A percentile compares a stretch with the other conserved stretches of the same genome.
These are phyloP conservation scores for Phytophthora pisi DNA, from an alignment of 352 stramenopile genomes.

Conservation along the genomic window DNA sequence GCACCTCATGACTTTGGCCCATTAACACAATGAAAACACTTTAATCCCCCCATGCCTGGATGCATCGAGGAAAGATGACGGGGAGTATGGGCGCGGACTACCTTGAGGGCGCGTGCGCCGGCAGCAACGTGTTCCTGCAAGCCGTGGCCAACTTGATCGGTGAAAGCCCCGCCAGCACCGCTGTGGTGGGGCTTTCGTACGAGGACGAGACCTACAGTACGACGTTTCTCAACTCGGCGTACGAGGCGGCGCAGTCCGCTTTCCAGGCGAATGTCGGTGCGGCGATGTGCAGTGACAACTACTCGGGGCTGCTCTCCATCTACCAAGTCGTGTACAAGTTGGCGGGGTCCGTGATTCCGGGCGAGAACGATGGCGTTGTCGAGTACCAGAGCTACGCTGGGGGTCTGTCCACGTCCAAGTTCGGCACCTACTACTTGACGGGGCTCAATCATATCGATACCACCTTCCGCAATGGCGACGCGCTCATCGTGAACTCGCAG, in stretches of 20 bases:
- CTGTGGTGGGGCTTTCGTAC: conserved; percentile 27
- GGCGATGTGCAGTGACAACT: conserved; percentile 39
- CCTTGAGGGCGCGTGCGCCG: conserved; percentile 31
- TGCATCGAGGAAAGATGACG: too few relatives aligned
- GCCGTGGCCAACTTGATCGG: conserved; percentile 33
- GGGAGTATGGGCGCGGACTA: conserved; percentile 45
- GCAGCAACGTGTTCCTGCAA: conserved; percentile 25
- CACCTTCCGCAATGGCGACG: conserved; percentile 44
- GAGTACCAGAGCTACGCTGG: conserved; percentile 43
- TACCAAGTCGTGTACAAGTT: conserved; percentile 19
- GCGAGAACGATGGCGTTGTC: conserved; percentile 32
- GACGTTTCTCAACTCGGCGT: conserved; percentile 17
- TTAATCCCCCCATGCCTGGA: too few relatives aligned
- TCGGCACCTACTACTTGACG: conserved; percentile 39
- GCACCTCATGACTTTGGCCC: too few relatives aligned
- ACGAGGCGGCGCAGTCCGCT: conserved; percentile 19
- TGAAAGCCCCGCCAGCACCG: conserved; percentile 27
- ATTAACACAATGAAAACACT: too few relatives aligned
- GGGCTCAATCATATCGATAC: conserved; percentile 47
- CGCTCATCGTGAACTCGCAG: conserved; percentile 28
- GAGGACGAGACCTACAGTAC: conserved; percentile 23
- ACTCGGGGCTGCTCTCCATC: conserved; percentile 34
- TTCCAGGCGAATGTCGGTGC: conserved; percentile 31
- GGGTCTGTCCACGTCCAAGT: conserved; percentile 27
- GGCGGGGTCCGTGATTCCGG: too few relatives aligned